A percentile compares a stretch with the other conserved stretches of the same genome.
Evolutionary conservation across 179 eudicot species (phyloP).

Genomic region (Nepenthes alata): DNA sequence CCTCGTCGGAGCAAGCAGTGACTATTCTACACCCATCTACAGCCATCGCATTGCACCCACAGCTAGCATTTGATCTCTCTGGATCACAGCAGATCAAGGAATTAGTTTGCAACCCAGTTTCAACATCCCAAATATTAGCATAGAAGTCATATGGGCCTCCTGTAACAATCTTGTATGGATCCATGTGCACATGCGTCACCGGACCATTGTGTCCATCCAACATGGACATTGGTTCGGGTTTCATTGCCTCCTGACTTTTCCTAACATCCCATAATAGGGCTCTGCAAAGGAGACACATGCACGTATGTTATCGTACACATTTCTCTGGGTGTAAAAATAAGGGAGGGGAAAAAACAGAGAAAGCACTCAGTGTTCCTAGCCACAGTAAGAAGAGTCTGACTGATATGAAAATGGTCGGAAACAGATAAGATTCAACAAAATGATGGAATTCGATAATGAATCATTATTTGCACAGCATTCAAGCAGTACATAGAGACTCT

Average conservation of each 20-base stretch:
- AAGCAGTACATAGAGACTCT: too few species aligned
- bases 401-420: too few species aligned
- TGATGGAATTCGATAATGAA: too few species aligned
- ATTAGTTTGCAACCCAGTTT: slow-evolving; percentile 31
- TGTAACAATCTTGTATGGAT: slow-evolving; percentile 46
- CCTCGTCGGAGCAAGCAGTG: slow-evolving; percentile 26
- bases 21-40: slow-evolving; percentile 45
- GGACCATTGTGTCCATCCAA: slow-evolving; percentile 51
- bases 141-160: slow-evolving; percentile 34
- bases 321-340: too few species aligned
- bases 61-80: slow-evolving; percentile 2
- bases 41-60: slow-evolving; percentile 50
- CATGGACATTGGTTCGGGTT: slow-evolving; percentile 23
- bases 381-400: too few species aligned
- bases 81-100: slow-evolving; percentile 22
- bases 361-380: too few species aligned
- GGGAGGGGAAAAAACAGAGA: too few species aligned
- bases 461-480: too few species aligned
- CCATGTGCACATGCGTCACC: slow-evolving; percentile 48
- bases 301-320: not conserved
- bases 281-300: slow-evolving; percentile 20
- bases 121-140: slow-evolving; percentile 38
- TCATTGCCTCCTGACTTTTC: slow-evolving; percentile 21
- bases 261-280: slow-evolving; percentile 61
- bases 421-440: too few species aligned